Conservation (phyloP, 306 rosid genomes). For the Sesbania bispinosa region DNA sequence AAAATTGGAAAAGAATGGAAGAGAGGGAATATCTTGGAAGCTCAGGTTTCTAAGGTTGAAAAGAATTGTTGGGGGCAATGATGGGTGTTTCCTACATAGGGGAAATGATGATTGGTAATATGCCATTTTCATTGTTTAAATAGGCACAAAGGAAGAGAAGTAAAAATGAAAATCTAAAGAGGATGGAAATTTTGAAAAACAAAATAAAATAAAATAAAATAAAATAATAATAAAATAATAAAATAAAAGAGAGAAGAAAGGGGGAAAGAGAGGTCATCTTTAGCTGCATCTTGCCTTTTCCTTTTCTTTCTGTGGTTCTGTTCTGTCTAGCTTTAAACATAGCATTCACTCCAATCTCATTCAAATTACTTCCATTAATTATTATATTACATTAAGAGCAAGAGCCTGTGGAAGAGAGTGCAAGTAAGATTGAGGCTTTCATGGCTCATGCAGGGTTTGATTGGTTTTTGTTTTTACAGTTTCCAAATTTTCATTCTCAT, state of each 20-base stretch:
- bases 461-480: no score
- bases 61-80: slow-evolving; percentile 97
- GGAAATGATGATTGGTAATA: slow-evolving; percentile 92
- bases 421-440: no score
- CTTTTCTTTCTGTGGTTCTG: no score
- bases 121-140: slow-evolving; percentile 87
- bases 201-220: no score
- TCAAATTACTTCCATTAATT: no score
- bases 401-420: neutral
- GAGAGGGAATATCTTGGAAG: slow-evolving; percentile 58
- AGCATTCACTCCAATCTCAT: no score
- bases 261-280: neutral
- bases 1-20: slow-evolving; percentile 20
- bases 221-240: no score
- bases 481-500: no score
- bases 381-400: no score
- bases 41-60: slow-evolving; percentile 90
- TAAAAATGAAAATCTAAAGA: neutral
- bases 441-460: no score
- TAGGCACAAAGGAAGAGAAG: slow-evolving; percentile 40
- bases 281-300: neutral
- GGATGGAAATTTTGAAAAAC: neutral
- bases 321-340: no score
- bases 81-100: slow-evolving; percentile 97
- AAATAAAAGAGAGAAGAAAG: no score